Conservation (phyloP, 306 rosid species). For the Ceratonia siliqua region DNA sequence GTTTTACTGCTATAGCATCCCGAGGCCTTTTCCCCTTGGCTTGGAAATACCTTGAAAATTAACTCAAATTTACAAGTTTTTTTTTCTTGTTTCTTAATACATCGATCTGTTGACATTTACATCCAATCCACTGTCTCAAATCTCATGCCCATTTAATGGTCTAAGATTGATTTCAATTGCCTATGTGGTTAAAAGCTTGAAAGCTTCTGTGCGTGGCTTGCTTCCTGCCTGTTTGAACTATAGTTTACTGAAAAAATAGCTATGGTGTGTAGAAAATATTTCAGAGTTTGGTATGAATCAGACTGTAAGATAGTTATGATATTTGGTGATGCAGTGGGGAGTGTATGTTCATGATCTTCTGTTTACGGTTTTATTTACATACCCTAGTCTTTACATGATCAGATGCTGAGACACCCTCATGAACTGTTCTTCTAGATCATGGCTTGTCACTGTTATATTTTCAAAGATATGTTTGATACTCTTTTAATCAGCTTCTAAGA, state of each 20-base stretch:
- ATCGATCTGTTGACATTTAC: background rate
- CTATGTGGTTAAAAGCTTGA: background rate
- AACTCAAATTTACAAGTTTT: background rate
- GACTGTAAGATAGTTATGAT: constrained; percentile 10
- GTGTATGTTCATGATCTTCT: background rate
- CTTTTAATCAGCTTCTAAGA: constrained; percentile 25
- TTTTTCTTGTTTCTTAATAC: background rate
- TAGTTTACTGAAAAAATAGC: background rate
- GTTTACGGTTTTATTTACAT: background rate
- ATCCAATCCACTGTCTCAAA: background rate
- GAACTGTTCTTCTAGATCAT: constrained; percentile 21
- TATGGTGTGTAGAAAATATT: background rate
- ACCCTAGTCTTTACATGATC: constrained; percentile 24
- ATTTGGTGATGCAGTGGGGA: background rate
- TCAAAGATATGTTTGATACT: constrained; percentile 19
- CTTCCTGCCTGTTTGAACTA: background rate
- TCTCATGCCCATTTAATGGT: background rate
- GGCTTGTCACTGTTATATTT: constrained; percentile 22
- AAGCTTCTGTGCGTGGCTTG: constrained; percentile 1
- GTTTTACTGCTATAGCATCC: background rate
- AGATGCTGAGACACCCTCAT: background rate
- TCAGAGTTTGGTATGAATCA: background rate
- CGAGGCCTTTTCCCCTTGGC: constrained; percentile 1
- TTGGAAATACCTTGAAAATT: constrained; percentile 1
- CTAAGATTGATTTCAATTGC: background rate